Evolutionary conservation across 2,329 filamentous ascomycete genomes (phyloP).

Genomic region (Alternaria brassicicola): DNA sequence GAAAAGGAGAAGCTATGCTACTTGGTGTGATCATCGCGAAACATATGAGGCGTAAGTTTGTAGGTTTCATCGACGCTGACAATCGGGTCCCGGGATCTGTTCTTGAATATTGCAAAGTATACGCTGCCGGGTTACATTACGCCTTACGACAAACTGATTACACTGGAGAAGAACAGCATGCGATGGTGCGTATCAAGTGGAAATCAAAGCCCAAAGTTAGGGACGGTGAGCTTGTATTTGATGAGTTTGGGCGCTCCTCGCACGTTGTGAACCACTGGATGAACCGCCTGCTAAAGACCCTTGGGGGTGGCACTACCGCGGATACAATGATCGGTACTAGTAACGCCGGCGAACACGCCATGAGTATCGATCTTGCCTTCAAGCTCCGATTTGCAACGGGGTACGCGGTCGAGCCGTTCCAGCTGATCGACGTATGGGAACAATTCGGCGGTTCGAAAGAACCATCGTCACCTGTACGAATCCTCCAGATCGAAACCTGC

Average conservation of each 20-base stretch:
- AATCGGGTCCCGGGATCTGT: conserved; percentile 23
- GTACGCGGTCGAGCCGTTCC: conserved; percentile 26
- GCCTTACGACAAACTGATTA: not conserved
- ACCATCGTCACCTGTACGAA: not conserved
- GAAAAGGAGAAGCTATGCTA: conserved; percentile 27
- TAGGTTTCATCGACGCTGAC: conserved; percentile 27
- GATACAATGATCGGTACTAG: conserved; percentile 10
- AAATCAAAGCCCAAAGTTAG: conserved; percentile 23
- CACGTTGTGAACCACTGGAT: conserved; percentile 23
- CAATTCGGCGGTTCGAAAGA: not conserved
- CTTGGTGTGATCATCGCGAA: conserved; percentile 18
- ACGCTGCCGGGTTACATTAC: conserved; percentile 20
- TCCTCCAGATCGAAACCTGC: conserved; percentile 22
- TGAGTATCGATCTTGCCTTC: conserved; percentile 19
- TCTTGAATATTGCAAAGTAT: conserved; percentile 27
- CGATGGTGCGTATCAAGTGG: conserved; percentile 29
- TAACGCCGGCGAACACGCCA: conserved; percentile 27
- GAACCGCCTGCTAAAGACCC: conserved; percentile 8
- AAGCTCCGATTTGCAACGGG: conserved; percentile 20
- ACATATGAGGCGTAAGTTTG: conserved; percentile 8
- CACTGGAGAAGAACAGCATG: not conserved
- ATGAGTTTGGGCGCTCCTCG: conserved; percentile 21
- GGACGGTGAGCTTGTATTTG: conserved; percentile 11
- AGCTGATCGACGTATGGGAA: conserved; percentile 20
- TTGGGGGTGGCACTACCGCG: not conserved